Base-by-base conservation (phyloP, 208 protist species). In the Acanthamoeba triangularis region DNA sequence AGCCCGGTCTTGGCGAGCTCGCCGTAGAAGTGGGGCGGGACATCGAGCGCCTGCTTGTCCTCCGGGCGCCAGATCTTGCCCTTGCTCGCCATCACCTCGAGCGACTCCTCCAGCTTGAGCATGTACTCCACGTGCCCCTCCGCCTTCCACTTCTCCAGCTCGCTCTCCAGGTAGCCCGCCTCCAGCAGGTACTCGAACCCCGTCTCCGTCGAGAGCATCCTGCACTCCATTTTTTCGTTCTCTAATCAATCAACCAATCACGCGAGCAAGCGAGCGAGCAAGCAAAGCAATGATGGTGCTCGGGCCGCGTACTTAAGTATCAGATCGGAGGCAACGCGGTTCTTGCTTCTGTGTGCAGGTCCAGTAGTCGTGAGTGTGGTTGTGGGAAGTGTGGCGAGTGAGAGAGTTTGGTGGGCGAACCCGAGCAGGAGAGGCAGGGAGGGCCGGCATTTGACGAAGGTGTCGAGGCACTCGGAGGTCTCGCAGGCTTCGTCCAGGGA, bases 11-110 rank as follows among this genome's bases (percentile, higher is more conserved):
- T 97, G 14, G 96, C 96, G 3, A 97, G 61, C 33, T 97, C 96
- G 56, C 96, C 96, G 61, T 96, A 97, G 54, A 97, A 96, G 49
- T 97, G 96, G 28, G 96, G 96, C 41, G 94, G 96, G 30, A 97
- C 61, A 69, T 95, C 87, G 2, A 97, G 91, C n/a, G 35, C 37
- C 44, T 52, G 41, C 18, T 52, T 94, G 78, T 69, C 78, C 30
- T 84, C 41, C 63, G 7, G 52, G 14, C 52, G 74, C 49, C n/a
- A 95, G 74, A 56, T 84, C 61, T 90, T 91, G 94, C 47, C 95
- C n/a, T 54, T 82, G 35, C 74, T 69, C 3, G 61, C 47, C 74
- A 93, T 90, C 20, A 72, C 84, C 10, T 80, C 90, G 3, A 97
- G 69, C 1, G 92, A 82, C 16, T 74, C 61, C 13, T 97, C 96